A percentile compares a stretch with the other conserved stretches of the same genome.
phyloP scores from a whole-genome alignment of 495 filamentous ascomycete species.

The Xylaria grammica region DNA sequence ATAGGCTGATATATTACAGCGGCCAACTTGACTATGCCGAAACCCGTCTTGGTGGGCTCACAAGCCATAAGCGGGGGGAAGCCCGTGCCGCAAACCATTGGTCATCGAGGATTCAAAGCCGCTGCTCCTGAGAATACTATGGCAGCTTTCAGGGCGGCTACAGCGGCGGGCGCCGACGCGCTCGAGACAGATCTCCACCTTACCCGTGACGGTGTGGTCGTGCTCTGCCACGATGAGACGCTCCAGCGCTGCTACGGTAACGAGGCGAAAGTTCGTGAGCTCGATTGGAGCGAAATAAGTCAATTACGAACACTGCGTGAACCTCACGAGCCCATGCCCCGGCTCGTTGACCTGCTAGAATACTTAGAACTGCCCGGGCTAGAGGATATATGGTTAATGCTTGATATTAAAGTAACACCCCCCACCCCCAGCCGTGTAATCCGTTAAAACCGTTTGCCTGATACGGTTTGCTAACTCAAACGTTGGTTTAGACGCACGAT shows the following conservation, averaged over 20 bases:
- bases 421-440: neutral
- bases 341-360: slow-evolving; percentile 74
- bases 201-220: slow-evolving; percentile 80
- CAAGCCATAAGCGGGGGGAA: slow-evolving; percentile 24
- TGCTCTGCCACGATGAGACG: slow-evolving; percentile 73
- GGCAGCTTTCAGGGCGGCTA: slow-evolving; percentile 73
- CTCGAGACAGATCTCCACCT: slow-evolving; percentile 90
- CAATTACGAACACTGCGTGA: slow-evolving; percentile 68
- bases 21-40: slow-evolving; percentile 11
- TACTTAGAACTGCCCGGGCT: slow-evolving; percentile 65
- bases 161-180: slow-evolving; percentile 75
- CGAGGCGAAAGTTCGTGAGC: slow-evolving; percentile 72
- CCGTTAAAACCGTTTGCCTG: neutral
- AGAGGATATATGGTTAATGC: slow-evolving; percentile 76
- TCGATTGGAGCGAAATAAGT: slow-evolving; percentile 73
- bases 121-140: slow-evolving; percentile 87
- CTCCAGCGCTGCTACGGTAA: slow-evolving; percentile 81
- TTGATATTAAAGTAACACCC: slow-evolving; percentile 80
- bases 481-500: slow-evolving; percentile 58
- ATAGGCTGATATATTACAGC: slow-evolving; percentile 25
- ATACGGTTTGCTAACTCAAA: slow-evolving; percentile 14
- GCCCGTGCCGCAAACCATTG: slow-evolving; percentile 75
- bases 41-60: slow-evolving; percentile 20
- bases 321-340: slow-evolving; percentile 73
- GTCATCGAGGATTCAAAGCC: slow-evolving; percentile 84